Evolutionary conservation across 495 filamentous ascomycete genomes (phyloP), one percentile per base, ranked within the genome.

Genomic region (Elasticomyces elasticus): DNA sequence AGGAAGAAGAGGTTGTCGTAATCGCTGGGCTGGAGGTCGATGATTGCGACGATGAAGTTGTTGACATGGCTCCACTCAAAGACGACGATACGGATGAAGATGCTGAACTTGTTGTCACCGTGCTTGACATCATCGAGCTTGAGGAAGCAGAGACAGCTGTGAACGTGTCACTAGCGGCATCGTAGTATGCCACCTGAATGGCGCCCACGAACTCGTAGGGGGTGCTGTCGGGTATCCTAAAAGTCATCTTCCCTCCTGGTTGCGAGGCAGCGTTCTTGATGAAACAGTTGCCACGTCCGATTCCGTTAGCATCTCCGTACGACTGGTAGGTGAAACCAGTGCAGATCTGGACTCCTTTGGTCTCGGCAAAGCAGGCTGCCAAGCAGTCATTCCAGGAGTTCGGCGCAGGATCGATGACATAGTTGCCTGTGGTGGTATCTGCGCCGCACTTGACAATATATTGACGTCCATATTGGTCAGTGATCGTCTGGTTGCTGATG

Each of bases 21-120:
- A 31, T 30, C 28, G 50, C 30, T 28, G 58, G 28, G 20, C 4
- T 47, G 10, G 41, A 48, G 28, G 48, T 61, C 13, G 54, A 35
- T 0, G 56, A 10, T 9, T 17, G 20, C 1, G 35, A 23, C 33
- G 54, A 33, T 24, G 54, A 20, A 40, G 38, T 30, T 26, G 53
- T 54, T 28, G 52, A 47, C 27, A 35, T 27, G 9, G 54, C 43
- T 19, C 44, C 23, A n/a, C 19, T 28, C 15, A 22, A 42, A n/a
- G 53, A 38, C 17, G 53, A 55, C 15, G 12, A n/a, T 15, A n/a
- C n/a, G n/a, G n/a, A 40, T 37, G 44, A 10, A 43, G 40, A 31
- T 2, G 48, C 30, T 24, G 55, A 53, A 10, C 12, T 3, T 47
- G 55, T 27, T 1, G 40, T 40, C 15, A 41, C 43, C 10, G 44